Evolutionary conservation across 208 protist genomes (phyloP), one percentile per base, ranked within the genome.

Genomic region (Leishmania amazonensis): DNA sequence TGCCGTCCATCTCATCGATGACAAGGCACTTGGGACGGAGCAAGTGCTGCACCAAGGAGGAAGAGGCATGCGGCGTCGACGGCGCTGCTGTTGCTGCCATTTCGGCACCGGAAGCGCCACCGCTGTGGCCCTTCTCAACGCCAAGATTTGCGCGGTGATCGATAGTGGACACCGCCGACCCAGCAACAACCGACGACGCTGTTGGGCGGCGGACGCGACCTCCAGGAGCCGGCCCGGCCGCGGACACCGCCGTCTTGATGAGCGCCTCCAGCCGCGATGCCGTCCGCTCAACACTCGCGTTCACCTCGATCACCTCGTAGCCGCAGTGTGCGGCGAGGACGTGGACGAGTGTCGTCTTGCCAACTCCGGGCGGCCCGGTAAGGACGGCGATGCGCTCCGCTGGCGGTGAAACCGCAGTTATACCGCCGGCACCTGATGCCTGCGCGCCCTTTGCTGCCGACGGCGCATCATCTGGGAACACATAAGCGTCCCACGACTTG

Each of bases 281-380:
- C 40, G 91, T 98, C 70, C 97, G 88, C 79, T 99, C 96, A 21
- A 96, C 90, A 64, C 94, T 98, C 67, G 99, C 99, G 86, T 99
- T 99, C 60, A 99, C 94, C 81, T 99, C 98, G 17, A 99, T 79
- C 73, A 94, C 83, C 71, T 95, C 89, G 85, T 99, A 99, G 2
- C 97, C 97, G 79, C 96, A 98, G 75, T 99, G 95, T 51, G 89
- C 80, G 13, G 97, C 98, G 8, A 99, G 78, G 9, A 99, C 94
- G 75, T 99, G 96, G 19, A 95, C 98, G 7, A 99, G 87, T 1
- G 98, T 99, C 35, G 98, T 99, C 88, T 99, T 99, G 31, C 99
- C 99, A 17, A 98, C 84, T 35, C 98, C 99, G 0, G 99, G 98
- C 31, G 98, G 97, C 1, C 98, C 98, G 0, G 91, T 91, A 19